Percentiles rank a stretch among this genome's conserved stretches.
phyloP scores from a whole-genome alignment of 2,329 filamentous ascomycete species.

The Aspergillus pseudotamarii region DNA sequence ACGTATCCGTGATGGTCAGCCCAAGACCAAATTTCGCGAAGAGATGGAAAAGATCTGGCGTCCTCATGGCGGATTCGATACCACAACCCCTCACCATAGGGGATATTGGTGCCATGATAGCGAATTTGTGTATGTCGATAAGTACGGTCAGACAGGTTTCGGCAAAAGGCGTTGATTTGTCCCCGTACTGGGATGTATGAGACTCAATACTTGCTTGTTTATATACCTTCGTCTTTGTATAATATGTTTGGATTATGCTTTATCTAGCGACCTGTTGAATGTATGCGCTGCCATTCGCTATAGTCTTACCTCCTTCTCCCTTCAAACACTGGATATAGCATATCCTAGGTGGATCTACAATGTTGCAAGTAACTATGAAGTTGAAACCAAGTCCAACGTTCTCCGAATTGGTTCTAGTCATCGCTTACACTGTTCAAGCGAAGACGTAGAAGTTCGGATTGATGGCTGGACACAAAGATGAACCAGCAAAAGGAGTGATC shows the following conservation, averaged over 20 bases:
- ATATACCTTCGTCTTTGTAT: neutral
- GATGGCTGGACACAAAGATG: no score
- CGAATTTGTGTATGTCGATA: neutral
- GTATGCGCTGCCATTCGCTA: no score
- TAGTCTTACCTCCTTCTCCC: no score
- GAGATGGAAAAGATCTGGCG: slow-evolving; percentile 54
- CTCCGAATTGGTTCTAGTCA: no score
- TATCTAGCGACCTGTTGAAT: neutral
- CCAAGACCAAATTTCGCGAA: slow-evolving; percentile 54
- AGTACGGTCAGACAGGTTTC: neutral
- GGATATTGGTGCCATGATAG: neutral
- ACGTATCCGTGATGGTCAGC: slow-evolving; percentile 54
- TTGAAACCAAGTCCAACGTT: no score
- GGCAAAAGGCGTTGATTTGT: neutral
- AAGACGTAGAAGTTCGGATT: no score
- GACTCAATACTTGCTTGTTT: neutral
- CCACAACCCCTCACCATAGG: neutral
- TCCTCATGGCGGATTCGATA: slow-evolving; percentile 1
- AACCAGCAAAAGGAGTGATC: no score
- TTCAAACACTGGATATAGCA: no score
- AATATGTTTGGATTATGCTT: neutral
- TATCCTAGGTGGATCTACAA: no score
- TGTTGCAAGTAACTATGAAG: no score
- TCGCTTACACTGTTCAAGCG: no score
- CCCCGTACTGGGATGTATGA: no score